Evolutionary conservation across 306 rosid genomes (phyloP), one percentile per base, ranked within the genome.

Genomic region (Arachis stenosperma): DNA sequence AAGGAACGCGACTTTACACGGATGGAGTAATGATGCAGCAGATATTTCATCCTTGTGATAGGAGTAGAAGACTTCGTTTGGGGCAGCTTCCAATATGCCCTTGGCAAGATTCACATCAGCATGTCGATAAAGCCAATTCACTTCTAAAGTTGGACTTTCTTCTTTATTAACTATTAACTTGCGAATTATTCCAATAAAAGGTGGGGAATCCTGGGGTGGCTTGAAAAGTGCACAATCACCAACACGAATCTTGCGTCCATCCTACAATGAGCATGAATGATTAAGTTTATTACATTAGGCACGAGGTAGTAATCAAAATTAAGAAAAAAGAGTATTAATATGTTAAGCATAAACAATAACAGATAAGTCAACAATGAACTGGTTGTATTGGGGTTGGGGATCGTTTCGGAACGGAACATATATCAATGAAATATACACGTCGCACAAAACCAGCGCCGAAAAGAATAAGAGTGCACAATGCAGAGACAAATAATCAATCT

Each of bases 171-270:
- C 61, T 2, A 76, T 81, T 53, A 93, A 13, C 75, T 83, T 75
- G 80, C 96, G 96, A 79, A 93, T 93, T 81, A 90, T 93, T 81
- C 98, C 98, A 80, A 93, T 84, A 79, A 93, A 93, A 82, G 98
- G 96, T 57, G 96, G 97, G 64, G 89, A 84, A 79, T 88, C 96
- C 76, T 68, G 82, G 55, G 98, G 98, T 5, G 97, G 96, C 78
- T 90, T 93, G 83, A 93, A 93, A 79, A 93, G 97, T 51, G 98
- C 98, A 88, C 96, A 90, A 69, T 93, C 98, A 64, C 98, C 98
- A 74, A 89, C 87, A 42, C 83, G 82, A 67, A 93, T 88, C 85
- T 90, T 83, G 85, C 98, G 98, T 75, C 98, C 98, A 76, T 93
- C 98, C 98, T 92, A 42, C 70, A 57, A 69, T 22, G 60, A 53